A percentile compares a stretch with the other conserved stretches of the same genome.
These are phyloP conservation scores for Candida germanica DNA, from an alignment of 805 yeast species.

Conservation along the genomic window DNA sequence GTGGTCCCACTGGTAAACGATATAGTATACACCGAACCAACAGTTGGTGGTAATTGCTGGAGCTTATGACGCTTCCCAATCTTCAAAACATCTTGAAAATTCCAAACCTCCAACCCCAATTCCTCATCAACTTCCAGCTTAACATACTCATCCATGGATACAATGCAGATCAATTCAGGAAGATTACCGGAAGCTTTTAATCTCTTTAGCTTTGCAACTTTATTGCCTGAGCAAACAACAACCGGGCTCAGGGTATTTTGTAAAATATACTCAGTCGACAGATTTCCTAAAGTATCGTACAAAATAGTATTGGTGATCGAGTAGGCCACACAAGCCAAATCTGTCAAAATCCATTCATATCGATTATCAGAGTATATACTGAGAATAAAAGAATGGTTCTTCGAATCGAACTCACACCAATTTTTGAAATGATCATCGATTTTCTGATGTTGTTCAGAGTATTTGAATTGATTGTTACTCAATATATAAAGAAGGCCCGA, in stretches of 20 bases:
- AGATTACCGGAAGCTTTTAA: constrained; percentile 18
- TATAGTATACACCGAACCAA: constrained; percentile 35
- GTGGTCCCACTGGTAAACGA: constrained; percentile 57
- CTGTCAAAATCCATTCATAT: constrained; percentile 35
- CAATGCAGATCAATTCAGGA: constrained; percentile 44
- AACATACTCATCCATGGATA: constrained; percentile 34
- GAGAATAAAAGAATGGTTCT: constrained; percentile 22
- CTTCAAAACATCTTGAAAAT: constrained; percentile 25
- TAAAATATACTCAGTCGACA: constrained; percentile 28
- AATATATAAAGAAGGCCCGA: constrained; percentile 46
- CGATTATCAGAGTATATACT: constrained; percentile 31
- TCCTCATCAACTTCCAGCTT: constrained; percentile 1
- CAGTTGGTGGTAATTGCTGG: constrained; percentile 24
- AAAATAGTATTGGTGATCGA: constrained; percentile 36
- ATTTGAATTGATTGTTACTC: constrained; percentile 16
- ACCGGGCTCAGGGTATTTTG: constrained; percentile 35
- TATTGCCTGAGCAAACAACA: constrained; percentile 49
- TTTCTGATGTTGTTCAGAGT: constrained; percentile 20
- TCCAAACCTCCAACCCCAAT: constrained; percentile 14
- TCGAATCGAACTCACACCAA: constrained; percentile 23
- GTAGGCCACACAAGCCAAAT: constrained; percentile 27
- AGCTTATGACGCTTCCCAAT: constrained; percentile 35
- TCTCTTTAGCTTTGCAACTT: constrained; percentile 31
- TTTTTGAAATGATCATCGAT: constrained; percentile 22
- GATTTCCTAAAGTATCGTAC: constrained; percentile 37